phyloP scores from a whole-genome alignment of 1,139 yeast species.

The Yamadazyma jaroonii region DNA sequence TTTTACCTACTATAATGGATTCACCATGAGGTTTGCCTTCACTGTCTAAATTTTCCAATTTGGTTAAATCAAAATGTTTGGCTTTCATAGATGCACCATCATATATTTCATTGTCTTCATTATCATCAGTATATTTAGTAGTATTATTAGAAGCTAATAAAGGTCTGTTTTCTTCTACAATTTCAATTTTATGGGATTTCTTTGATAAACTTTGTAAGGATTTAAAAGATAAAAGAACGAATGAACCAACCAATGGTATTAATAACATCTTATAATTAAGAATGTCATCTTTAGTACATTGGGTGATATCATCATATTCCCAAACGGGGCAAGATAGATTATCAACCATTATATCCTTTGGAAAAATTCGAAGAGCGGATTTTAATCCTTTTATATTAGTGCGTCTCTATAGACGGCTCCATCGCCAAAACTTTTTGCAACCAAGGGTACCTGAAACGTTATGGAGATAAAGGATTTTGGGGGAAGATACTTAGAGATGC shows the following conservation, averaged over 20 bases:
- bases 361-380: constrained; percentile 3
- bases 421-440: not conserved
- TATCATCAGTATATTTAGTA: constrained; percentile 9
- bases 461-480: too few species aligned
- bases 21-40: constrained; percentile 62
- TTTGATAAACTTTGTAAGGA: constrained; percentile 13
- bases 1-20: constrained; percentile 40
- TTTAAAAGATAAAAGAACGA: constrained; percentile 24
- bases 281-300: constrained; percentile 37
- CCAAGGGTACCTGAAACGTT: too few species aligned
- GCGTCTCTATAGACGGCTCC: constrained; percentile 6
- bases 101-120: constrained; percentile 10
- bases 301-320: constrained; percentile 46
- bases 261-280: constrained; percentile 37
- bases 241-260: constrained; percentile 30
- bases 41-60: constrained; percentile 39
- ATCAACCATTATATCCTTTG: constrained; percentile 3
- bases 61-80: constrained; percentile 51
- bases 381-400: constrained; percentile 1
- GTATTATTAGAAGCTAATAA: constrained; percentile 25
- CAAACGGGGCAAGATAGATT: constrained; percentile 27
- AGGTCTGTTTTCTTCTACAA: constrained; percentile 27
- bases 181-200: constrained; percentile 14
- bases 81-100: constrained; percentile 24
- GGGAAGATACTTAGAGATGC: too few species aligned